Conservation (phyloP, 2,329 filamentous ascomycete genomes). For the Ophiostoma piceae region DNA sequence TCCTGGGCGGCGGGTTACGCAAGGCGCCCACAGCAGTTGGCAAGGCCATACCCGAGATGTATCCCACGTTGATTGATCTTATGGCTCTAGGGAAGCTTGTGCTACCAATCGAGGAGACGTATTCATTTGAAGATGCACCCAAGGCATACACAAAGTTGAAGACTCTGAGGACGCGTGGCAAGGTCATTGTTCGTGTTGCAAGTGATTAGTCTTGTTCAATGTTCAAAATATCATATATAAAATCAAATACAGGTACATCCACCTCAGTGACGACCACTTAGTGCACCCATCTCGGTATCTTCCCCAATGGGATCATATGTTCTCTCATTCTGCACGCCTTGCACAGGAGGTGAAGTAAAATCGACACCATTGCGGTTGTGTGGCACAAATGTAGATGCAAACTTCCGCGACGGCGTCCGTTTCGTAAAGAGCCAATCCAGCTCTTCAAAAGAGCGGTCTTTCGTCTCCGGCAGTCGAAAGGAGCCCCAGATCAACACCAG, state of each 20-base stretch:
- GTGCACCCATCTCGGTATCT: neutral
- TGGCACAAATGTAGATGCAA: constrained; percentile 16
- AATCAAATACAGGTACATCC: no score
- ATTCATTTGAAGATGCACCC: neutral
- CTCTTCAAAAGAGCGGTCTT: constrained; percentile 49
- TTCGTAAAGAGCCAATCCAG: constrained; percentile 52
- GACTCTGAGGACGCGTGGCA: neutral
- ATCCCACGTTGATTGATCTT: neutral
- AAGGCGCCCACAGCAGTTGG: neutral
- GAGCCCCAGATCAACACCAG: constrained; percentile 46
- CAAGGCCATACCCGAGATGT: neutral
- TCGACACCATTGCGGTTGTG: neutral
- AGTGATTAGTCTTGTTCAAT: no score
- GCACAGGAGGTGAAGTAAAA: neutral
- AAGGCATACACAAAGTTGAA: neutral
- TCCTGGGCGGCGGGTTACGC: neutral
- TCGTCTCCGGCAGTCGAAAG: constrained; percentile 47
- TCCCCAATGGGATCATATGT: neutral
- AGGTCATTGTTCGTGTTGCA: neutral
- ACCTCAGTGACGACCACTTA: neutral
- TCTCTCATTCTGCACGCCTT: neutral
- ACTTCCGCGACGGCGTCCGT: constrained; percentile 37
- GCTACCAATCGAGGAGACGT: neutral
- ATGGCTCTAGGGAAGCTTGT: neutral
- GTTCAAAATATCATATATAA: no score